phyloP scores from a whole-genome alignment of 2,329 filamentous ascomycete species.

The Fusarium piperis region DNA sequence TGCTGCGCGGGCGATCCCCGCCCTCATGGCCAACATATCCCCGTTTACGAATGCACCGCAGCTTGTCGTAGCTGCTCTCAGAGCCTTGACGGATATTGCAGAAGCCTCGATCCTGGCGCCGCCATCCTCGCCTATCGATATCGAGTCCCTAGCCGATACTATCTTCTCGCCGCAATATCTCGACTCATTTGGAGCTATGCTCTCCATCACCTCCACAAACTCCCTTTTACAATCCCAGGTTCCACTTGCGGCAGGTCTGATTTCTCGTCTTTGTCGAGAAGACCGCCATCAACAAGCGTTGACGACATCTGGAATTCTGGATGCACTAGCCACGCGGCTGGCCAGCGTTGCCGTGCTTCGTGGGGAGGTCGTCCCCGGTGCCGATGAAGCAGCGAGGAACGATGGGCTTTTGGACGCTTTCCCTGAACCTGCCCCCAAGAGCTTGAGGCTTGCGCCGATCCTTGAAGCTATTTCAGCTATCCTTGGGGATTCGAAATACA shows the following conservation, averaged over 20 bases:
- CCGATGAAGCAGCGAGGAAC: constrained; percentile 63
- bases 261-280: constrained; percentile 70
- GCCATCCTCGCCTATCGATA: constrained; percentile 59
- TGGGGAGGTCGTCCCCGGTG: constrained; percentile 74
- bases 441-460: constrained; percentile 71
- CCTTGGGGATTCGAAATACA: constrained; percentile 80
- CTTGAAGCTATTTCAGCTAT: constrained; percentile 82
- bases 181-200: constrained; percentile 70
- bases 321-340: constrained; percentile 79
- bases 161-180: constrained; percentile 73
- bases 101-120: constrained; percentile 69
- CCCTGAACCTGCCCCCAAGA: constrained; percentile 68
- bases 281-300: constrained; percentile 77
- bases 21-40: constrained; percentile 76
- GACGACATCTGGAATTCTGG: constrained; percentile 77
- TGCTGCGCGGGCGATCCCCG: constrained; percentile 71
- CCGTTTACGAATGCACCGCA: constrained; percentile 70
- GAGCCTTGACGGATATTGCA: constrained; percentile 76
- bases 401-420: constrained; percentile 67
- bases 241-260: constrained; percentile 65
- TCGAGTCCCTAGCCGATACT: constrained; percentile 65
- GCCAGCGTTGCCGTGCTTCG: constrained; percentile 75
- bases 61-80: constrained; percentile 78
- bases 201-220: constrained; percentile 66
- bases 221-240: constrained; percentile 70